These are phyloP conservation scores for Macrocybe gigantea DNA, from an alignment of 768 basidiomycete species.

Conservation along the genomic window DNA sequence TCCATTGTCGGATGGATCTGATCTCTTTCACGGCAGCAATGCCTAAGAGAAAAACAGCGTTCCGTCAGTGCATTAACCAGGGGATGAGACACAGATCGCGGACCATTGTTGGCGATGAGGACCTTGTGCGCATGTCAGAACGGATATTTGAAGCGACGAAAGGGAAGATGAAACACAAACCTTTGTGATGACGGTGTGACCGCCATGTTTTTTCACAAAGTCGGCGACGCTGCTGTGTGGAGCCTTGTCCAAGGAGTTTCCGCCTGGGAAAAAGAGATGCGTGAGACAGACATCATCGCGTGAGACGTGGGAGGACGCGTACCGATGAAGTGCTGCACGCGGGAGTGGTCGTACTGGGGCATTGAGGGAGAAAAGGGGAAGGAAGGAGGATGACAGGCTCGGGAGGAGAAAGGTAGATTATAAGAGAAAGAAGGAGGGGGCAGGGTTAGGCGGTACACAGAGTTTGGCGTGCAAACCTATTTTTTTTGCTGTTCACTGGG, in stretches of 20 bases:
- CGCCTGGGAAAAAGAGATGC: constrained; percentile 50
- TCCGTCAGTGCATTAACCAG: too few relatives aligned
- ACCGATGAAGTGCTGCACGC: constrained; percentile 52
- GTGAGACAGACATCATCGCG: constrained; percentile 10
- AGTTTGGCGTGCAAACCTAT: constrained; percentile 5
- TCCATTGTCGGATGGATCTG: constrained; percentile 98
- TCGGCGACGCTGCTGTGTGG: constrained; percentile 74
- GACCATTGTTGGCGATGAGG: constrained; percentile 97
- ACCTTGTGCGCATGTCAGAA: constrained; percentile 46
- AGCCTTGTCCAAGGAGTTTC: constrained; percentile 86
- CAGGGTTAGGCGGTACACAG: neutral
- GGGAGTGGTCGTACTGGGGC: constrained; percentile 49
- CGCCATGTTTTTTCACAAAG: constrained; percentile 87
- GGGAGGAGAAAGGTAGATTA: constrained; percentile 5
- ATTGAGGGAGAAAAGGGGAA: constrained; percentile 22
- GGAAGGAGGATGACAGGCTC: too few relatives aligned
- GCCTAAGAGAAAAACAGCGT: constrained; percentile 39
- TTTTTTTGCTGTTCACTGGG: constrained; percentile 28
- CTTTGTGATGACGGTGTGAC: constrained; percentile 98
- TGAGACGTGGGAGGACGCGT: constrained; percentile 10
- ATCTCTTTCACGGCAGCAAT: constrained; percentile 99
- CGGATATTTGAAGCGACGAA: too few relatives aligned
- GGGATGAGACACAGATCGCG: constrained; percentile 6
- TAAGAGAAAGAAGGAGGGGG: constrained; percentile 4
- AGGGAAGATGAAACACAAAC: constrained; percentile 34